A percentile compares a stretch with the other conserved stretches of the same genome.
Conservation (phyloP, 2,329 filamentous ascomycete species). For the Monosporascus cannonballus region DNA sequence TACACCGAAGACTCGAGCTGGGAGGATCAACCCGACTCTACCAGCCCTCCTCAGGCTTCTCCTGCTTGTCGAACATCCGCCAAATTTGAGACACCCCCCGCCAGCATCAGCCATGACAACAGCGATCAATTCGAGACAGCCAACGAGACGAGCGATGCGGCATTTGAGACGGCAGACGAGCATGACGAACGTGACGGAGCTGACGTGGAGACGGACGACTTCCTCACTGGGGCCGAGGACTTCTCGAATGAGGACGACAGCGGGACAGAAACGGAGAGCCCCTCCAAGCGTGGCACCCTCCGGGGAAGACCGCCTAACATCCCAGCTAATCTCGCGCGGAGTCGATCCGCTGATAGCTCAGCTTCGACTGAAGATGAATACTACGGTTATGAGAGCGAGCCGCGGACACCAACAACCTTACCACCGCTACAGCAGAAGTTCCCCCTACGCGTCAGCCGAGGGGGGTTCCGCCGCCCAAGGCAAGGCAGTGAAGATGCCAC, state of each 20-base stretch:
- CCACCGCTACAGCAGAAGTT: conserved; percentile 61
- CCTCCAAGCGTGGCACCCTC: conserved; percentile 31
- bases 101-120: conserved; percentile 36
- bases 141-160: conserved; percentile 65
- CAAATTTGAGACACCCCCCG: conserved; percentile 21
- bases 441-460: conserved; percentile 64
- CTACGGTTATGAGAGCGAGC: conserved; percentile 42
- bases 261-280: conserved; percentile 77
- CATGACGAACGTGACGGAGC: conserved; percentile 26
- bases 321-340: conserved; percentile 12
- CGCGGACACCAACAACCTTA: conserved; percentile 56
- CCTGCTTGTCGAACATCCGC: conserved; percentile 22
- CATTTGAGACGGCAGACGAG: conserved; percentile 68
- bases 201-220: conserved; percentile 84
- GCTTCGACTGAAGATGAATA: conserved; percentile 76
- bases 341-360: conserved; percentile 74
- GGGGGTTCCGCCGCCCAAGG: conserved; percentile 54
- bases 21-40: conserved; percentile 71
- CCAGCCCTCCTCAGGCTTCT: conserved; percentile 37
- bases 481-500: conserved; percentile 54
- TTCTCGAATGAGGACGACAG: conserved; percentile 66
- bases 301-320: conserved; percentile 15
- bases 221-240: conserved; percentile 88
- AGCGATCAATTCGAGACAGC: conserved; percentile 75
- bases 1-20: conserved; percentile 77